Evolutionary conservation across 1,139 yeast species (phyloP).

Genomic region (Saccharomyces hybrid): DNA sequence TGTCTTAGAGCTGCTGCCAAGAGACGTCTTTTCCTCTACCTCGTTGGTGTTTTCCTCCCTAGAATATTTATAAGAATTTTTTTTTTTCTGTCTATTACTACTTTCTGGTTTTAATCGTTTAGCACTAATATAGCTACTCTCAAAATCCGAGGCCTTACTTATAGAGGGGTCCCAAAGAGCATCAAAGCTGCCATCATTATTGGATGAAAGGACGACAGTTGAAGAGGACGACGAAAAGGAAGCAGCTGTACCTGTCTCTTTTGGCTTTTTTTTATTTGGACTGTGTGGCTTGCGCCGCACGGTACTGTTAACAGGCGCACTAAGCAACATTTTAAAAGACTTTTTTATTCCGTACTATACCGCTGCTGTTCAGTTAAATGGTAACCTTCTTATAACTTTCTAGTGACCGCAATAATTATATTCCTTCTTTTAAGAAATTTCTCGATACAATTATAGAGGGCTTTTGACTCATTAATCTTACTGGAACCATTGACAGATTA

Average conservation of each 20-base stretch:
- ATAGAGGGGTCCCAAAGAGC: not conserved
- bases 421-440: not conserved
- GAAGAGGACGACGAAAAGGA: not conserved
- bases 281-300: not conserved
- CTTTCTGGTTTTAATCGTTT: not conserved
- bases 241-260: not conserved
- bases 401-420: not conserved
- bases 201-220: not conserved
- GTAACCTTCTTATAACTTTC: not conserved
- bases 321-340: not conserved
- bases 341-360: not conserved
- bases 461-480: not conserved
- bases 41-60: not conserved
- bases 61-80: not conserved
- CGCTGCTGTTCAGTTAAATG: not conserved
- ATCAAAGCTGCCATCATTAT: not conserved
- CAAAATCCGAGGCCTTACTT: not conserved
- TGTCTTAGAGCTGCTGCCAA: not conserved
- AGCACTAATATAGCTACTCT: not conserved
- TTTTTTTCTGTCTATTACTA: not conserved
- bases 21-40: not conserved
- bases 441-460: not conserved
- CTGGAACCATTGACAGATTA: not conserved
- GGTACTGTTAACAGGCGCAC: not conserved
- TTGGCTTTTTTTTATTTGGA: not conserved